Conservation (phyloP, 805 yeast species). For the Lipomyces starkeyi region DNA sequence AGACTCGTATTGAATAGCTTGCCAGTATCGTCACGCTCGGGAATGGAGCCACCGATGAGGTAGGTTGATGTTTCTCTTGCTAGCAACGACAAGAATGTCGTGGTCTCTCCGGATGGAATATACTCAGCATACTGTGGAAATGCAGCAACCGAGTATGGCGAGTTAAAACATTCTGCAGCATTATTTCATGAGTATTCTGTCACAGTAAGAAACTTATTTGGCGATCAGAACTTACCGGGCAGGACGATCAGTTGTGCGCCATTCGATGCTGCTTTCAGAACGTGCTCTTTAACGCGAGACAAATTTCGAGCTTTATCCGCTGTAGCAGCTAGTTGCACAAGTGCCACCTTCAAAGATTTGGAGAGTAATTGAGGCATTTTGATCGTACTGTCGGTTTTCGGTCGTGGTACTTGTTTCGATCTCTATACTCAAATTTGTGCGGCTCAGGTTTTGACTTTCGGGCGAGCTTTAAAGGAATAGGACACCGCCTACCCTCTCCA, state of each 20-base stretch:
- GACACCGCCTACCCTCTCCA: no score
- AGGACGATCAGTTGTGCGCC: conserved; percentile 78
- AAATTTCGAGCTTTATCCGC: conserved; percentile 82
- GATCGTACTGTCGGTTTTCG: not conserved
- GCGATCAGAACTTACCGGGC: conserved; percentile 52
- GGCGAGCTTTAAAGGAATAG: no score
- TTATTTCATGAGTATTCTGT: not conserved
- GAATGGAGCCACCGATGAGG: conserved; percentile 90
- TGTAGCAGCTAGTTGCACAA: conserved; percentile 82
- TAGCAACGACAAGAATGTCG: conserved; percentile 62
- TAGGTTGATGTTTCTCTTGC: conserved; percentile 70
- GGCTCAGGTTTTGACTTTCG: not conserved
- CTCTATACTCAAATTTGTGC: not conserved
- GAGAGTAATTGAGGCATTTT: conserved; percentile 23
- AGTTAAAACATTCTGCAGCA: conserved; percentile 80
- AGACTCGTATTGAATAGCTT: conserved; percentile 74
- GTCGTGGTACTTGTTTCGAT: no score
- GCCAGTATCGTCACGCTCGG: conserved; percentile 68
- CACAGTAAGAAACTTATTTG: no score
- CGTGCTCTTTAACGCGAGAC: conserved; percentile 65
- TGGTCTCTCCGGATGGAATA: conserved; percentile 74
- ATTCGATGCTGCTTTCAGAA: conserved; percentile 68
- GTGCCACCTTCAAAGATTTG: conserved; percentile 56
- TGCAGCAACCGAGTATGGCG: conserved; percentile 88
- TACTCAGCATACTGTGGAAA: conserved; percentile 86